Evolutionary conservation across 108 stramenopile genomes (phyloP).

Genomic region (Aureococcus anophagefferens): DNA sequence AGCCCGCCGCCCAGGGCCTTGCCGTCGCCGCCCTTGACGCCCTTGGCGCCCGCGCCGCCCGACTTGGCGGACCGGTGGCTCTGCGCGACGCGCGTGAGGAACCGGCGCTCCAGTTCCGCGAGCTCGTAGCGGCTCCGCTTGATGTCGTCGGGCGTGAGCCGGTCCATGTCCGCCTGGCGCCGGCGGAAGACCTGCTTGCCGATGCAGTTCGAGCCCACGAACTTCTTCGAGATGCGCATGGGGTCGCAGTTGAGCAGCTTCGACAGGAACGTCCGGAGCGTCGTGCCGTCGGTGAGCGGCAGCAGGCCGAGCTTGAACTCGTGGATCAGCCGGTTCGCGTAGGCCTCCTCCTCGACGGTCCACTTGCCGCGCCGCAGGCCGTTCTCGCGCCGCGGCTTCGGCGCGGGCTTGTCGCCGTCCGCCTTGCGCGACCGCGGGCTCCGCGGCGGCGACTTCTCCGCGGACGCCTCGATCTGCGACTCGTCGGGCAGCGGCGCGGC

Average conservation of each 20-base stretch:
- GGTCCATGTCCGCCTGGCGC: conserved; percentile 70
- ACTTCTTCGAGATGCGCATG: conserved; percentile 48
- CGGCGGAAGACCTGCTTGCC: conserved; percentile 89
- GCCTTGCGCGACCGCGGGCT: too few species aligned
- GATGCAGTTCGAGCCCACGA: conserved; percentile 82
- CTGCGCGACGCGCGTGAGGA: conserved; percentile 83
- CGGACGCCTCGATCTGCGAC: too few species aligned
- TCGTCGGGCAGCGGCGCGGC: background rate
- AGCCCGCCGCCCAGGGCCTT: background rate
- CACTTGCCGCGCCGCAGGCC: conserved; percentile 42
- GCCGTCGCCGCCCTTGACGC: too few species aligned
- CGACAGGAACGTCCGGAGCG: conserved; percentile 44
- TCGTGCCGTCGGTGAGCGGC: conserved; percentile 48
- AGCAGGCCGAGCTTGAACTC: conserved; percentile 47
- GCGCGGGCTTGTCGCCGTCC: too few species aligned
- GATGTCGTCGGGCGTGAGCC: conserved; percentile 73
- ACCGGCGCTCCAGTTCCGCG: conserved; percentile 66
- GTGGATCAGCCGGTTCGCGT: conserved; percentile 46
- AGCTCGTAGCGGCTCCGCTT: conserved; percentile 67
- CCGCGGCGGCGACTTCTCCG: too few species aligned
- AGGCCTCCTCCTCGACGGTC: conserved; percentile 50
- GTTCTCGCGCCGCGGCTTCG: too few species aligned
- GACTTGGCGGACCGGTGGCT: conserved; percentile 48
- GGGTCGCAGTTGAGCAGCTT: conserved; percentile 50
- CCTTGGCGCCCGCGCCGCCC: background rate